Percentiles rank a stretch among this genome's conserved stretches.
Conservation (phyloP, 1,139 yeast species). For the Magnusiomyces clavatus region DNA sequence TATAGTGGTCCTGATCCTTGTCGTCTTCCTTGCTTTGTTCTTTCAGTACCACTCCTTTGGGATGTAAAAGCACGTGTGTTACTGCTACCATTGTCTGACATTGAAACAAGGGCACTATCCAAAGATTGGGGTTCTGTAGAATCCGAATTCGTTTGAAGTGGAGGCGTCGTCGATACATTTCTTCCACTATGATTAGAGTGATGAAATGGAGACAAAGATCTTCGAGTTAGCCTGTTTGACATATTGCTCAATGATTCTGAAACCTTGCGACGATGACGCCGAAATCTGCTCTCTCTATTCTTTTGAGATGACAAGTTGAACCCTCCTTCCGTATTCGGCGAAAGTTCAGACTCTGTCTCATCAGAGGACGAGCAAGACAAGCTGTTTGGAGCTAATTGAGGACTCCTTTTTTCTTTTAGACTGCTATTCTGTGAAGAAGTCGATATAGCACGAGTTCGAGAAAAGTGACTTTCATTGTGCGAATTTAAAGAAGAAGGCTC, state of each 20-base stretch:
- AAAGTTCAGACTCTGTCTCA: not conserved
- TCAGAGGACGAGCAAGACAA: not conserved
- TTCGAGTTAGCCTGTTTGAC: conserved; percentile 1
- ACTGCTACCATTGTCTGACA: not conserved
- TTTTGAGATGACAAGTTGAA: not conserved
- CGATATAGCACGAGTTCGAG: not conserved
- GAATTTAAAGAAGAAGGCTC: not conserved
- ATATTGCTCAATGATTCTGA: conserved; percentile 1
- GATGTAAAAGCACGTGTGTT: not conserved
- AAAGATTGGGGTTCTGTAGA: not conserved
- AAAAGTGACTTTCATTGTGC: not conserved
- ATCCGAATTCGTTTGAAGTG: not conserved
- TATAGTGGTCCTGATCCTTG: not conserved
- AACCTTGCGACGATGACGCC: not conserved
- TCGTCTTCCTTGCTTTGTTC: not conserved
- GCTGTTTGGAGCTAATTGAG: not conserved
- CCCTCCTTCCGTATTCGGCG: not conserved
- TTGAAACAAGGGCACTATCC: conserved; percentile 1
- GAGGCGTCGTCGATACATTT: not conserved
- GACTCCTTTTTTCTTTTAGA: conserved; percentile 1
- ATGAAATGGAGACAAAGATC: conserved; percentile 2
- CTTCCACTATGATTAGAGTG: not conserved
- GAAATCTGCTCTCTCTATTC: not conserved
- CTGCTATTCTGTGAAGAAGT: not conserved
- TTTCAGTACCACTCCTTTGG: not conserved